Evolutionary conservation across 805 yeast species (phyloP).

Genomic region (Myxozyma neglecta): DNA sequence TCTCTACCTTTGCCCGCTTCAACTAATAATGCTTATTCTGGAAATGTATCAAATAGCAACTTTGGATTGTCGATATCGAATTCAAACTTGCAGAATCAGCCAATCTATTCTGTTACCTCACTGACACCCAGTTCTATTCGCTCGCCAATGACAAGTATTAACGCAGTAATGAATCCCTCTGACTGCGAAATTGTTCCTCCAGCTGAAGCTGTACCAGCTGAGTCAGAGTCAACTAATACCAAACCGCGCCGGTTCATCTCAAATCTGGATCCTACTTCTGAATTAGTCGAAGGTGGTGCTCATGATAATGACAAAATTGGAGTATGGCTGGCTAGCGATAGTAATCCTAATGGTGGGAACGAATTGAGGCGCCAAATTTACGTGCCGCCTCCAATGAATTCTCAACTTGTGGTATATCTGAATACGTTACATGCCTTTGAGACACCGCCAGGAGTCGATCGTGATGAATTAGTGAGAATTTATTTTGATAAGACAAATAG

Average conservation of each 20-base stretch:
- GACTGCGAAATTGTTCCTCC: constrained; percentile 19
- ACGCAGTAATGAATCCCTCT: constrained; percentile 17
- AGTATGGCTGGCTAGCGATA: constrained; percentile 29
- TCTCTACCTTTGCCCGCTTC: too few relatives aligned
- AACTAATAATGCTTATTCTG: too few relatives aligned
- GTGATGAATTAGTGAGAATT: constrained; percentile 42
- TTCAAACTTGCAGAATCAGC: neutral
- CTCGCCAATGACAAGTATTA: constrained; percentile 18
- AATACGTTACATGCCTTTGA: constrained; percentile 44
- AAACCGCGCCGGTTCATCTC: constrained; percentile 30
- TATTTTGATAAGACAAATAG: constrained; percentile 47
- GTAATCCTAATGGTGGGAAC: neutral
- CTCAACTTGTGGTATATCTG: constrained; percentile 38
- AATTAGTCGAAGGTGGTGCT: constrained; percentile 31
- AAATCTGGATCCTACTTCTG: constrained; percentile 33
- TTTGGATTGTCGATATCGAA: neutral
- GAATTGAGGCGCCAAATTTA: constrained; percentile 9
- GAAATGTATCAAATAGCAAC: too few relatives aligned
- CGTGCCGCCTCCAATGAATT: constrained; percentile 21
- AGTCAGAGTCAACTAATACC: constrained; percentile 6
- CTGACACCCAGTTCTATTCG: neutral
- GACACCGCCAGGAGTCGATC: constrained; percentile 38
- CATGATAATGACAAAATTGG: constrained; percentile 32
- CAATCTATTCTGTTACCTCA: neutral
- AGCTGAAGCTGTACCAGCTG: constrained; percentile 14